A percentile compares a stretch with the other conserved stretches of the same genome.
phyloP scores from a whole-genome alignment of 192 early-diverging fungal species.

The Chytriomyces hyalinus region DNA sequence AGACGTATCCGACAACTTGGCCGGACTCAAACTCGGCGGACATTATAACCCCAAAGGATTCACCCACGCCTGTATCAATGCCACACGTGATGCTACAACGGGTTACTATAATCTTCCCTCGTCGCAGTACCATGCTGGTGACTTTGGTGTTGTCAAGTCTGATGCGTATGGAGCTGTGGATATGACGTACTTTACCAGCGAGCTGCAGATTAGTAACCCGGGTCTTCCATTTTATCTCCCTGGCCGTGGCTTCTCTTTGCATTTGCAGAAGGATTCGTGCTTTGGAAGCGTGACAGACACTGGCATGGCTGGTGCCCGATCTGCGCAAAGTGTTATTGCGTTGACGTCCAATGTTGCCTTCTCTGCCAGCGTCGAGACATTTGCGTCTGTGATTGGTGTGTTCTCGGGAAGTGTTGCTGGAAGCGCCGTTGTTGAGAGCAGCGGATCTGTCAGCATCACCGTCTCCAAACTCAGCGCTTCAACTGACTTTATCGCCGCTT shows the following conservation, averaged over 20 bases:
- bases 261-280: conserved; percentile 35
- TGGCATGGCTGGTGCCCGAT: conserved; percentile 37
- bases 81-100: not conserved
- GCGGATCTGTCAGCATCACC: not conserved
- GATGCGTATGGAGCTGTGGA: conserved; percentile 22
- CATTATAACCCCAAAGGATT: conserved; percentile 39
- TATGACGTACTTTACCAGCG: conserved; percentile 1
- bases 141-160: conserved; percentile 37
- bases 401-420: no score
- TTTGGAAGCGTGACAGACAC: conserved; percentile 5
- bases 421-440: no score
- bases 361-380: not conserved
- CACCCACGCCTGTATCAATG: conserved; percentile 25
- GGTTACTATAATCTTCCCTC: not conserved
- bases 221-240: not conserved
- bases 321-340: conserved; percentile 37
- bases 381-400: not conserved
- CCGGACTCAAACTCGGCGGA: not conserved
- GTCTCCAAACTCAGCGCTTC: no score
- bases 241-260: conserved; percentile 32
- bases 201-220: not conserved
- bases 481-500: not conserved
- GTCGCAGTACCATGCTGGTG: conserved; percentile 33
- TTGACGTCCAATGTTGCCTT: not conserved
- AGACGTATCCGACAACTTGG: conserved; percentile 5